Percentiles rank a stretch among this genome's conserved stretches.
phyloP scores from a whole-genome alignment of 192 early-diverging fungal genomes.

The Globomyces pollinis-pini region DNA sequence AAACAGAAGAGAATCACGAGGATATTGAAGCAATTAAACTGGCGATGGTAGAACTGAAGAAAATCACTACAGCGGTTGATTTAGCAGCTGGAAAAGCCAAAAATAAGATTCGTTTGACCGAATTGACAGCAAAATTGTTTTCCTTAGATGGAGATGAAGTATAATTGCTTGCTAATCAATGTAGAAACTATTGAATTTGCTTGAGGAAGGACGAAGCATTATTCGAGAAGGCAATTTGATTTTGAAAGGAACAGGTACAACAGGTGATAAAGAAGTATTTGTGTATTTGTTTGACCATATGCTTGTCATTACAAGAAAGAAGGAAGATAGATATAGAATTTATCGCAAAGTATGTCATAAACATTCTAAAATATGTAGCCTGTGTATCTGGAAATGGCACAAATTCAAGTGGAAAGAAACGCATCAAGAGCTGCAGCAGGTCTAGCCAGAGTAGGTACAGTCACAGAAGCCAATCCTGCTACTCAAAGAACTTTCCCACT shows the following conservation, averaged over 20 bases:
- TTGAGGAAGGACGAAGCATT: conserved; percentile 58
- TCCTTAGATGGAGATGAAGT: conserved; percentile 24
- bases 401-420: background rate
- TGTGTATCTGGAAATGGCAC: conserved; percentile 8
- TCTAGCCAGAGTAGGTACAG: too few species aligned
- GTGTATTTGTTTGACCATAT: conserved; percentile 82
- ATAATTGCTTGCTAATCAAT: background rate
- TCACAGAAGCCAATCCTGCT: too few species aligned
- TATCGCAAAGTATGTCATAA: conserved; percentile 9
- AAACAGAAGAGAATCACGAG: conserved; percentile 69
- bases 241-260: conserved; percentile 53
- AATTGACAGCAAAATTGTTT: conserved; percentile 59
- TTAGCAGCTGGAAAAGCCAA: conserved; percentile 85
- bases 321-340: conserved; percentile 23
- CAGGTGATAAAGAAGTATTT: conserved; percentile 59
- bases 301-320: conserved; percentile 29
- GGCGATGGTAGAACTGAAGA: conserved; percentile 62
- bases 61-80: conserved; percentile 73
- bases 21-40: conserved; percentile 67
- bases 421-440: too few species aligned
- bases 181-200: conserved; percentile 72
- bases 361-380: background rate
- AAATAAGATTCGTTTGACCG: conserved; percentile 72
- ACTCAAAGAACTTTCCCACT: conserved; percentile 60
- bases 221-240: conserved; percentile 72